Base-by-base conservation (phyloP, 768 basidiomycete genomes). In the Inosperma sp. region DNA sequence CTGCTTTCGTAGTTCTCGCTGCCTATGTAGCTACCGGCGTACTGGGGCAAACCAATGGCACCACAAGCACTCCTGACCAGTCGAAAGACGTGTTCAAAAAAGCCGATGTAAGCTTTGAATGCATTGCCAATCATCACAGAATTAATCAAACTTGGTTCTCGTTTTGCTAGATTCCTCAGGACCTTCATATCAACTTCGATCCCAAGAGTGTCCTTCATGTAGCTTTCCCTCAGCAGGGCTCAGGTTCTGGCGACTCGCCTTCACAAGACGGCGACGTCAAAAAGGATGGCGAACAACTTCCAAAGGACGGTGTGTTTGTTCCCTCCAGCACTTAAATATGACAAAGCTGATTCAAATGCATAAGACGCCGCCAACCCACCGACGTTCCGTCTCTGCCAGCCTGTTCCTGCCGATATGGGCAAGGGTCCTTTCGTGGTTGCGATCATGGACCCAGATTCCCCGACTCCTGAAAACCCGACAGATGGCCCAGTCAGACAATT, bases 381-480 rank as follows among this genome's bases (percentile, higher is more conserved):
- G 7, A 27, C 21, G 4, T 45, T 45, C 9, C 25, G 14, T 1
- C 16, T 29, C 2, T 7, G 13, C 5, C 17, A 26, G 2, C 2
- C 5, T 1, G 31, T 19, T 1, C 14, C 27, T 1, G 1, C n/a
- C 4, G 34, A 14, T 36, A 19, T n/a, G n/a, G 34, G 19, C 9
- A 6, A 16, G 5, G 34, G 47, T 3, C 47, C 47, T 4, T 48
- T 48, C 17, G 33, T 48, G 5, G 10, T 48, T 13, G 27, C 26
- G 13, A 26, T 35, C 21, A n/a, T 48, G 7, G 47, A 48, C 34
- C 47, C 47, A 7, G 47, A 48, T 22, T 6, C 34, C 6, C 47
- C 47, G 2, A 36, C 47, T 2, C 34, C 47, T 16, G 21, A 48
- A 17, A 8, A 23, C 23, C 31, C 47, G n/a, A n/a, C 25, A 12